phyloP scores from a whole-genome alignment of 2,329 filamentous ascomycete species.

The Pyrenophora tritici-repentis region DNA sequence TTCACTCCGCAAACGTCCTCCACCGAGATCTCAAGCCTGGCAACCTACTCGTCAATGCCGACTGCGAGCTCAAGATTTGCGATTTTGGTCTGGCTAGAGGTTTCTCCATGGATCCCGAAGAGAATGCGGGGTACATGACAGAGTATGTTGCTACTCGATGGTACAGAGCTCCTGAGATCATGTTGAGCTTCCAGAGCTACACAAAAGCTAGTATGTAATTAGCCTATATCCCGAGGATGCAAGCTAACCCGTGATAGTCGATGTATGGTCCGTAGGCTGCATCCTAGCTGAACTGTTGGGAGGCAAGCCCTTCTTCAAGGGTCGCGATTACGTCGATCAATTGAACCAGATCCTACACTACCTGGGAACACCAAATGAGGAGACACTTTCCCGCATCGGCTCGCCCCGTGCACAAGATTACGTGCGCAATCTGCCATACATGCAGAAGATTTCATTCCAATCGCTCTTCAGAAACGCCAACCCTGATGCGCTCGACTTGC shows the following conservation, averaged over 20 bases:
- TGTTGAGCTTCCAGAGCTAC: slow-evolving; percentile 99
- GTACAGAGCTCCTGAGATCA: slow-evolving; percentile 98
- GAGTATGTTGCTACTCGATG: slow-evolving; percentile 98
- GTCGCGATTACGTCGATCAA: slow-evolving; percentile 98
- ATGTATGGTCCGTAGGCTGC: slow-evolving; percentile 98
- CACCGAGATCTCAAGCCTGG: slow-evolving; percentile 97
- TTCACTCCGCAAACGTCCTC: slow-evolving; percentile 96
- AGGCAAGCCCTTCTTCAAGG: slow-evolving; percentile 98
- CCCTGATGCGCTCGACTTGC: slow-evolving; percentile 89
- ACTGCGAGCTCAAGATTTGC: slow-evolving; percentile 99
- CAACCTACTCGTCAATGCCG: slow-evolving; percentile 95
- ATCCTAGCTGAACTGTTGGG: slow-evolving; percentile 96
- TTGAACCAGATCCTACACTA: slow-evolving; percentile 99
- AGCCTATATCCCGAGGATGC: neutral
- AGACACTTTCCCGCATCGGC: slow-evolving; percentile 90
- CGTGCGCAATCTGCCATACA: slow-evolving; percentile 91
- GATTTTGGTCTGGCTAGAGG: slow-evolving; percentile 96
- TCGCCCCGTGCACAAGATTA: slow-evolving; percentile 97
- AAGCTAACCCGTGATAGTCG: slow-evolving; percentile 64
- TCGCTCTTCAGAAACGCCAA: slow-evolving; percentile 92
- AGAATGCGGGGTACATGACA: slow-evolving; percentile 99
- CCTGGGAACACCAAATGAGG: slow-evolving; percentile 93
- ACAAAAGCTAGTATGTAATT: slow-evolving; percentile 81
- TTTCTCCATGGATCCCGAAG: slow-evolving; percentile 95
- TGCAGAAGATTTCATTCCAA: slow-evolving; percentile 91